Conservation (phyloP, 2,329 filamentous ascomycete species). For the Sphaerostilbella broomeana region DNA sequence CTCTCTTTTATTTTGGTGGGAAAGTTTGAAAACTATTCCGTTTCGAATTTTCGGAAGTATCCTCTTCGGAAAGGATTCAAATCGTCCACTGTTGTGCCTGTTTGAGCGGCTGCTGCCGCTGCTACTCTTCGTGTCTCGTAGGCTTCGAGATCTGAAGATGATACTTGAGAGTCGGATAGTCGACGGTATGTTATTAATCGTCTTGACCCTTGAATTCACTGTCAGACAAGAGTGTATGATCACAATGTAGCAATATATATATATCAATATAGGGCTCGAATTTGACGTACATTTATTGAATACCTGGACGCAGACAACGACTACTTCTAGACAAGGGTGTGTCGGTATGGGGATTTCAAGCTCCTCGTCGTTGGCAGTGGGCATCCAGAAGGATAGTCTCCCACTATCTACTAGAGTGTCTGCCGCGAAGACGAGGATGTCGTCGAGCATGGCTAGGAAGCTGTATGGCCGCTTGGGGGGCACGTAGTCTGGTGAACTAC, state of each 20-base stretch:
- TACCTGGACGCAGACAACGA: slow-evolving; percentile 71
- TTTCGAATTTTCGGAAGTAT: slow-evolving; percentile 51
- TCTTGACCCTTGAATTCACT: slow-evolving; percentile 91
- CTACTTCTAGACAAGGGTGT: slow-evolving; percentile 67
- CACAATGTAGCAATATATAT: slow-evolving; percentile 7
- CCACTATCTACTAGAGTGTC: slow-evolving; percentile 71
- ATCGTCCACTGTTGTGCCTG: slow-evolving; percentile 49
- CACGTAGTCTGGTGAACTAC: slow-evolving; percentile 57
- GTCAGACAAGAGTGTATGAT: too few relatives aligned
- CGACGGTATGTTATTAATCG: slow-evolving; percentile 81
- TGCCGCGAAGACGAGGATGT: slow-evolving; percentile 78
- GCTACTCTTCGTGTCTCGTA: slow-evolving; percentile 26
- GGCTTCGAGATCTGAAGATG: slow-evolving; percentile 33
- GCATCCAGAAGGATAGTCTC: slow-evolving; percentile 93
- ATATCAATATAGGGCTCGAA: not conserved
- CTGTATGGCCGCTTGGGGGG: slow-evolving; percentile 89
- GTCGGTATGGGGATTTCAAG: slow-evolving; percentile 69
- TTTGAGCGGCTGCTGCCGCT: slow-evolving; percentile 16
- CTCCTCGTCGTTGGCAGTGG: slow-evolving; percentile 74
- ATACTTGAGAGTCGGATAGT: slow-evolving; percentile 53
- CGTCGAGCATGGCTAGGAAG: slow-evolving; percentile 82
- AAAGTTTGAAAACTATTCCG: slow-evolving; percentile 9
- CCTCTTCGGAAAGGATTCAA: slow-evolving; percentile 54
- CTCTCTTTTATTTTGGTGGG: not conserved
- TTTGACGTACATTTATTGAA: slow-evolving; percentile 74